A percentile compares a stretch with the other conserved stretches of the same genome.
These are phyloP conservation scores for Prorocentrum cordatum DNA, from an alignment of 169 alveolate genomes.

Conservation along the genomic window DNA sequence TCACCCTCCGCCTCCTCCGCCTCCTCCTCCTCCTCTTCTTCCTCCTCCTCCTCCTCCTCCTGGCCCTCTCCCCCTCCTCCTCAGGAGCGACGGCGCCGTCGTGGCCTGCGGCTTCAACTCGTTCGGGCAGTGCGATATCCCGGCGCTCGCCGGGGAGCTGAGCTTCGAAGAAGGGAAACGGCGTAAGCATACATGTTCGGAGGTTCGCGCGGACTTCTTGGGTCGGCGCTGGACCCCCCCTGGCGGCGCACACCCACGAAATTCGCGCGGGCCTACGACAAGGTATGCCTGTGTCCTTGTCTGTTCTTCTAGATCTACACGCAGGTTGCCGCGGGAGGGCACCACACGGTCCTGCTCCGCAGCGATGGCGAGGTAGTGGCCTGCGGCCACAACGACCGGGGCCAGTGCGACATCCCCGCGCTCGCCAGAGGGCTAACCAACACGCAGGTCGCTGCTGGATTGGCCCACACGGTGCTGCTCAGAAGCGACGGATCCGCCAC, in stretches of 20 bases:
- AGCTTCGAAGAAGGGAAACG: too few species aligned
- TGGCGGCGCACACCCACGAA: too few species aligned
- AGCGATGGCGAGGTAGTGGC: background rate
- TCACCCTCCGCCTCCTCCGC: too few species aligned
- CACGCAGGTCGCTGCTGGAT: background rate
- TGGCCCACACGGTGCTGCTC: background rate
- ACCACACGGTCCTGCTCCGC: background rate
- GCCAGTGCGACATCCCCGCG: background rate
- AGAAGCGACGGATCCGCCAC: background rate
- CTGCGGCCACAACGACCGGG: background rate
- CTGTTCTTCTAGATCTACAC: too few species aligned
- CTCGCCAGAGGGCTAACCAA: background rate
- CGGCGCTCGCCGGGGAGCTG: background rate
- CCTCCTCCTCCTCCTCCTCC: too few species aligned
- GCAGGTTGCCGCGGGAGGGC: background rate
- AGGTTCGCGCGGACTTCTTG: too few species aligned
- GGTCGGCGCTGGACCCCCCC: too few species aligned
- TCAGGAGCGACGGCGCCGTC: background rate
- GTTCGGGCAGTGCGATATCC: background rate
- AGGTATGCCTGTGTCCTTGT: too few species aligned
- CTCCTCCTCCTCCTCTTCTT: too few species aligned
- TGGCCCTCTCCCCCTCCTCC: too few species aligned
- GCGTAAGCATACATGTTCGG: too few species aligned
- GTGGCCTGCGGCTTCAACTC: background rate
- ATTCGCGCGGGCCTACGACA: too few species aligned